phyloP scores from a whole-genome alignment of 495 filamentous ascomycete genomes.

The Stereocaulon alpinum region DNA sequence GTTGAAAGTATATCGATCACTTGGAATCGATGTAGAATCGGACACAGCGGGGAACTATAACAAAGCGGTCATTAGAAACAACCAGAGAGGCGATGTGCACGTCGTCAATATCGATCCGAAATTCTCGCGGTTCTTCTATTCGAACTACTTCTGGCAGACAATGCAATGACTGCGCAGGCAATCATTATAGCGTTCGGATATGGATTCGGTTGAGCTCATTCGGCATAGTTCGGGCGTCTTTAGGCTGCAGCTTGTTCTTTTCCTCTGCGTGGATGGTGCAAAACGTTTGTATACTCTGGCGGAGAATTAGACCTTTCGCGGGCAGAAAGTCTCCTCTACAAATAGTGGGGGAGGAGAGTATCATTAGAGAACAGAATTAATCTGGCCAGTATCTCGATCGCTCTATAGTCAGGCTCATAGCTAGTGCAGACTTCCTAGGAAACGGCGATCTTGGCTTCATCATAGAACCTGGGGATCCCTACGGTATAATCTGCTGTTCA shows the following conservation, averaged over 20 bases:
- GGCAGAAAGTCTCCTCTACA: background rate
- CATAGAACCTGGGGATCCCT: background rate
- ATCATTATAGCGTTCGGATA: conserved; percentile 8
- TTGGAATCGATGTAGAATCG: conserved; percentile 81
- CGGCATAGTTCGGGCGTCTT: background rate
- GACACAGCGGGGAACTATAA: conserved; percentile 74
- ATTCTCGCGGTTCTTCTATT: conserved; percentile 84
- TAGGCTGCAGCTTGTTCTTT: background rate
- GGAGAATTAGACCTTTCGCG: background rate
- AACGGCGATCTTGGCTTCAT: background rate
- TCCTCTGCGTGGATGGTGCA: background rate
- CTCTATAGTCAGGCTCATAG: too few species aligned
- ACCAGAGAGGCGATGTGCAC: conserved; percentile 80
- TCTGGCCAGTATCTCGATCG: too few species aligned
- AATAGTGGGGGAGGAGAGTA: too few species aligned
- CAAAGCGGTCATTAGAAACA: conserved; percentile 79
- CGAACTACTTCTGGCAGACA: conserved; percentile 92
- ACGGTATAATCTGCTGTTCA: background rate
- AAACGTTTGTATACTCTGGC: background rate
- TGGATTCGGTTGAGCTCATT: background rate
- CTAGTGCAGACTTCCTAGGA: too few species aligned
- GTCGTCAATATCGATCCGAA: conserved; percentile 91
- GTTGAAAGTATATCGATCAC: conserved; percentile 79
- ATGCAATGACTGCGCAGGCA: conserved; percentile 41
- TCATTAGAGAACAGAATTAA: too few species aligned